Evolutionary conservation across 371 early-diverging fungal genomes (phyloP).

Genomic region (Actinomortierella wolfii): DNA sequence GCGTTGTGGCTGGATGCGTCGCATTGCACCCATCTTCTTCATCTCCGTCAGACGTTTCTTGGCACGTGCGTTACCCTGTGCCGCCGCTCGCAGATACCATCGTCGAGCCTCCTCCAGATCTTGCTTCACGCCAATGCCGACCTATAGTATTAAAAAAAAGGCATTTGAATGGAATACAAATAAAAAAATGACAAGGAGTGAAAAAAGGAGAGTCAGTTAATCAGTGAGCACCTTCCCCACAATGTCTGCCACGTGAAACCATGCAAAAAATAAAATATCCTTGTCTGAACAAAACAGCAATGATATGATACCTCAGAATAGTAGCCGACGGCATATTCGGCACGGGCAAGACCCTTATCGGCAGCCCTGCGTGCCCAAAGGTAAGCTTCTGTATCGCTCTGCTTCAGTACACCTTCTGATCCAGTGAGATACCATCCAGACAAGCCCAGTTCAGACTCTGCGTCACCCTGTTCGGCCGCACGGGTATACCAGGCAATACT

Average conservation of each 20-base stretch:
- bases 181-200: background rate
- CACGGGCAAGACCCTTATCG: slow-evolving; percentile 80
- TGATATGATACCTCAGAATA: slow-evolving; percentile 64
- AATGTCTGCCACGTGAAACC: too few relatives aligned
- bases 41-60: slow-evolving; percentile 76
- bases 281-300: background rate
- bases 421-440: slow-evolving; percentile 94
- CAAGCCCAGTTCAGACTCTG: slow-evolving; percentile 83
- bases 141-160: slow-evolving; percentile 14
- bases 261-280: too few relatives aligned
- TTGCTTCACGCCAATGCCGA: slow-evolving; percentile 73
- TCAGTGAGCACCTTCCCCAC: too few relatives aligned
- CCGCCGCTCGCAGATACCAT: slow-evolving; percentile 82
- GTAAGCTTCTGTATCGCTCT: slow-evolving; percentile 84
- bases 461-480: slow-evolving; percentile 86
- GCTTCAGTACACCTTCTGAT: slow-evolving; percentile 76
- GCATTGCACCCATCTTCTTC: slow-evolving; percentile 60
- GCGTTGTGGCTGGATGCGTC: slow-evolving; percentile 39
- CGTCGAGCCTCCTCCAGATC: slow-evolving; percentile 73
- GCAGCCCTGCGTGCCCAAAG: slow-evolving; percentile 89
- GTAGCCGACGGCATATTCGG: slow-evolving; percentile 91
- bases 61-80: slow-evolving; percentile 75
- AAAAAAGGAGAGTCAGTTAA: too few relatives aligned
- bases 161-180: background rate
- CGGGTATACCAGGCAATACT: slow-evolving; percentile 97